Conservation (phyloP, 225 moss, liverwort and hornwort species). For the Pseudoscleropodium purum region DNA sequence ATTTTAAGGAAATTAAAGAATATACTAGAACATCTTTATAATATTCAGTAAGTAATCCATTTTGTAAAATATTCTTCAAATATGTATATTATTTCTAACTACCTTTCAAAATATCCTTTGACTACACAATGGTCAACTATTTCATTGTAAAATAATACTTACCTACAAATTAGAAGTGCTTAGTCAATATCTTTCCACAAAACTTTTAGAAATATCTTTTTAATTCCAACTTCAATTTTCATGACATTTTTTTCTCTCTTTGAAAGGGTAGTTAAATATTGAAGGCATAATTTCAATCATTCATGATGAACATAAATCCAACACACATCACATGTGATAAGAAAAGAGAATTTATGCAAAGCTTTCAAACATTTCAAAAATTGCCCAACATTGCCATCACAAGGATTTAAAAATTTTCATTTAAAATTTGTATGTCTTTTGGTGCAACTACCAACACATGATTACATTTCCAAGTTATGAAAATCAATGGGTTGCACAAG, state of each 20-base stretch:
- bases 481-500: not conserved
- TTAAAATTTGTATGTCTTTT: not conserved
- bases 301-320: not conserved
- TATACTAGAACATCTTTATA: not conserved
- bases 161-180: accelerated
- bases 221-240: too few species aligned
- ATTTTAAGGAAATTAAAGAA: not conserved
- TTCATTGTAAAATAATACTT: not conserved
- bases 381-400: too few species aligned
- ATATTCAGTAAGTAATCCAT: not conserved
- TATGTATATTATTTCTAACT: not conserved
- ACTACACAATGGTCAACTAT: not conserved
- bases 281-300: not conserved
- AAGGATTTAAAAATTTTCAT: not conserved
- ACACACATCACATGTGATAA: not conserved
- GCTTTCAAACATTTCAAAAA: not conserved
- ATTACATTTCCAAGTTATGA: not conserved
- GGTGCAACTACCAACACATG: too few species aligned
- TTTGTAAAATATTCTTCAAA: not conserved
- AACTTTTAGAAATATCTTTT: too few species aligned
- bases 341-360: not conserved
- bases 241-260: too few species aligned
- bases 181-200: not conserved
- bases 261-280: too few species aligned
- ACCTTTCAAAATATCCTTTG: not conserved